These are phyloP conservation scores for Pelargonium fulgidum DNA, from an alignment of 441 rosid genomes.

Conservation along the genomic window DNA sequence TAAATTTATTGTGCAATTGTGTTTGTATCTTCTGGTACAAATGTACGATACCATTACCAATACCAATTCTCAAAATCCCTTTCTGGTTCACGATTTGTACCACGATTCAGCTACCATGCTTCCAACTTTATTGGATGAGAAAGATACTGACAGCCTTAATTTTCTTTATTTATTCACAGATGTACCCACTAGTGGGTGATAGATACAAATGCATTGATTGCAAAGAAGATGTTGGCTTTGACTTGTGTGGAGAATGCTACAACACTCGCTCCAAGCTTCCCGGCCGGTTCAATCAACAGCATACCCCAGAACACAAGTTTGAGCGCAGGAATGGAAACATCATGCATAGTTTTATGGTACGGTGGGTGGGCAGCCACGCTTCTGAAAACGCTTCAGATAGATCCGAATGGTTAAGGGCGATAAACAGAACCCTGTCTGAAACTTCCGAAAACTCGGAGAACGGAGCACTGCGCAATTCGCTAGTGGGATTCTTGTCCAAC, in stretches of 20 bases:
- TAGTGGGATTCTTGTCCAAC: background rate
- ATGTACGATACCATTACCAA: too few relatives aligned
- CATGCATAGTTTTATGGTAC: background rate
- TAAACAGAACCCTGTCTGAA: background rate
- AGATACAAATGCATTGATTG: constrained; percentile 66
- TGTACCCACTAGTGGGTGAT: constrained; percentile 60
- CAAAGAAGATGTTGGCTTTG: constrained; percentile 55
- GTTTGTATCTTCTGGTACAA: too few relatives aligned
- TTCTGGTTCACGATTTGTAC: too few relatives aligned
- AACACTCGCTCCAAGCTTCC: constrained; percentile 45
- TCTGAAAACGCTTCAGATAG: background rate
- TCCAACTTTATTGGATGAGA: too few relatives aligned
- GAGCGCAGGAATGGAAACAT: constrained; percentile 13
- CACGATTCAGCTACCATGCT: too few relatives aligned
- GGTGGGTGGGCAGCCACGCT: background rate
- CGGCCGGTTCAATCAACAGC: constrained; percentile 83
- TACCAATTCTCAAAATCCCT: too few relatives aligned
- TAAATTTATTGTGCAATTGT: too few relatives aligned
- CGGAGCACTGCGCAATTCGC: background rate
- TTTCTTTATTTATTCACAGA: constrained; percentile 27
- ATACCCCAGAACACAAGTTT: constrained; percentile 63
- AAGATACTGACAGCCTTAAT: too few relatives aligned
- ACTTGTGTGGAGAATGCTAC: constrained; percentile 77
- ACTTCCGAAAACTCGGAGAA: constrained; percentile 19
- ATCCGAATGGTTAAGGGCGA: background rate